Percentiles rank a stretch among this genome's conserved stretches.
Evolutionary conservation across 768 basidiomycete genomes (phyloP).

Genomic region (Trichaptum fuscoviolaceum): DNA sequence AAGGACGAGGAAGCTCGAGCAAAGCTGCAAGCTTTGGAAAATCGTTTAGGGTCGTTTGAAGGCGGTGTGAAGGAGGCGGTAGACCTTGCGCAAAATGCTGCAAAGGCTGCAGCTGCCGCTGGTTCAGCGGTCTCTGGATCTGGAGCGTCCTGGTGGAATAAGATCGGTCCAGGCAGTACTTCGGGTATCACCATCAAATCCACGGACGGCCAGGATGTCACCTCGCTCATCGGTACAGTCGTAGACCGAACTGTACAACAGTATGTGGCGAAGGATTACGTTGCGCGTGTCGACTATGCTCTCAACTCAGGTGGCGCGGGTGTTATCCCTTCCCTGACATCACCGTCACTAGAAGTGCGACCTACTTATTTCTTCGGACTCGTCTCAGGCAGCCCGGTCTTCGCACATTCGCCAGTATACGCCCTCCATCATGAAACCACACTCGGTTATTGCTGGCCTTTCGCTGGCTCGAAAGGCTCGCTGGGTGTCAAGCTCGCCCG

Average conservation of each 20-base stretch:
- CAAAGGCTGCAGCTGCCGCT: slow-evolving; percentile 31
- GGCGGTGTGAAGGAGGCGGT: slow-evolving; percentile 65
- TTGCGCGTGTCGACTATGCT: slow-evolving; percentile 83
- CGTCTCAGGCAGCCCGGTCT: slow-evolving; percentile 61
- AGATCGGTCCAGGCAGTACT: slow-evolving; percentile 38
- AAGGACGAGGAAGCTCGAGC: slow-evolving; percentile 54
- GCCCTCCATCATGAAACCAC: slow-evolving; percentile 84
- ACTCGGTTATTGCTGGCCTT: slow-evolving; percentile 92
- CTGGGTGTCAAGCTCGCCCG: slow-evolving; percentile 76
- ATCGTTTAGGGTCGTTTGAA: slow-evolving; percentile 56
- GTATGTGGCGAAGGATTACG: slow-evolving; percentile 65
- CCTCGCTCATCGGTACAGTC: slow-evolving; percentile 63
- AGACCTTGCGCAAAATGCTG: slow-evolving; percentile 53
- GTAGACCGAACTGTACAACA: slow-evolving; percentile 71
- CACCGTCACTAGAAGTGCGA: slow-evolving; percentile 65
- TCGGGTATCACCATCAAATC: slow-evolving; percentile 60
- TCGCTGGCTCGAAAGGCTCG: slow-evolving; percentile 71
- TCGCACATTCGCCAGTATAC: slow-evolving; percentile 48
- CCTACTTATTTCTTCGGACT: slow-evolving; percentile 50
- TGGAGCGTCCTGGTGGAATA: slow-evolving; percentile 60
- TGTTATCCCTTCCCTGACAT: slow-evolving; percentile 79
- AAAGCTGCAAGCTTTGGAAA: slow-evolving; percentile 54
- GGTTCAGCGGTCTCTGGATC: background rate
- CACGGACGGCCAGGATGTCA: slow-evolving; percentile 68
- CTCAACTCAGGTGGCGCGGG: slow-evolving; percentile 76